Percentiles rank a stretch among this genome's conserved stretches.
Conservation (phyloP, 257 asterid species). For the Solanum neorickii region DNA sequence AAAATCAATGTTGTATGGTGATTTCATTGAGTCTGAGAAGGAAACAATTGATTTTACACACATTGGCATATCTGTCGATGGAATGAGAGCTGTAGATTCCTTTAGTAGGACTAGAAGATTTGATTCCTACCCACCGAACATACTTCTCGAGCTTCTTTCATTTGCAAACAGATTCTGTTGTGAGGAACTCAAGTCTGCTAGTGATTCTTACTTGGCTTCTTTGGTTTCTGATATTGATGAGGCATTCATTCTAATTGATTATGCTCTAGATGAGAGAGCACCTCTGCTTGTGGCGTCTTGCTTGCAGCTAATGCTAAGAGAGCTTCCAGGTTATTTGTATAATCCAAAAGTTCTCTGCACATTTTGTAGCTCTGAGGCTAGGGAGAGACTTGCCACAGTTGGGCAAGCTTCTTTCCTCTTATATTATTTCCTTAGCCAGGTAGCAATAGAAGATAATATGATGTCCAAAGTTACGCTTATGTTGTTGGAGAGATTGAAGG, state of each 20-base stretch:
- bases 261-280: constrained; percentile 41
- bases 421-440: constrained; percentile 39
- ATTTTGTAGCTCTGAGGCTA: constrained; percentile 36
- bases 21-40: constrained; percentile 28
- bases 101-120: constrained; percentile 23
- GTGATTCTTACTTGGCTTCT: constrained; percentile 30
- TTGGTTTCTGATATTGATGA: constrained; percentile 30
- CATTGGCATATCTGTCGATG: constrained; percentile 34
- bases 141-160: constrained; percentile 30
- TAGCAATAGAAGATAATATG: constrained; percentile 33
- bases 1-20: constrained; percentile 29
- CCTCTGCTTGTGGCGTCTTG: constrained; percentile 31
- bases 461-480: constrained; percentile 26
- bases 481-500: constrained; percentile 31
- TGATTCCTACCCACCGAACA: constrained; percentile 14
- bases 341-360: constrained; percentile 25
- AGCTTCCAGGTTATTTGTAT: constrained; percentile 27
- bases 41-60: constrained; percentile 28
- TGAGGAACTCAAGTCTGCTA: constrained; percentile 33
- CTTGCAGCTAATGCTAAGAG: constrained; percentile 39
- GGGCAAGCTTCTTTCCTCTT: constrained; percentile 36
- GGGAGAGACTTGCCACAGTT: constrained; percentile 17
- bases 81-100: constrained; percentile 23
- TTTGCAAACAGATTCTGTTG: constrained; percentile 47
- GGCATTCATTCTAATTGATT: constrained; percentile 35